These are phyloP conservation scores for Spathaspora hagerdaliae DNA, from an alignment of 805 yeast genomes.

Conservation along the genomic window DNA sequence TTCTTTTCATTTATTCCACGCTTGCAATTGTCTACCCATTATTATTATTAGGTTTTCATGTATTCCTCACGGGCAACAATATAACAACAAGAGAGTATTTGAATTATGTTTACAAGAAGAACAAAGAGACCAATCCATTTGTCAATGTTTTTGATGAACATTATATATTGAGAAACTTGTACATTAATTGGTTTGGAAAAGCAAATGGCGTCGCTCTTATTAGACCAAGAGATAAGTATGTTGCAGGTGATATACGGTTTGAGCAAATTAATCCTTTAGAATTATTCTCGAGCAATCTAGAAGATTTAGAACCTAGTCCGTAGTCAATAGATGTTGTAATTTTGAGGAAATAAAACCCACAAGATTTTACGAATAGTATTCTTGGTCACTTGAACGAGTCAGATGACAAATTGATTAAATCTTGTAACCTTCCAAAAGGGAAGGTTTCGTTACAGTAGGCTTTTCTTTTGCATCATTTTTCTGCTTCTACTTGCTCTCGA, in stretches of 20 bases:
- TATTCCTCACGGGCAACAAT: conserved; percentile 50
- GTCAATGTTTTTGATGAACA: conserved; percentile 27
- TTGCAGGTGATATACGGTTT: conserved; percentile 22
- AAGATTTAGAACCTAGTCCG: not conserved
- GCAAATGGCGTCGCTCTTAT: conserved; percentile 21
- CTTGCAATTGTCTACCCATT: conserved; percentile 53
- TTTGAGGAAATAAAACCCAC: too few species aligned
- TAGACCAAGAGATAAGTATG: conserved; percentile 13
- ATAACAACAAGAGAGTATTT: conserved; percentile 74
- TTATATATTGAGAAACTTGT: conserved; percentile 23
- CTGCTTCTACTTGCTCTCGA: too few species aligned
- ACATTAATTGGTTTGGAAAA: conserved; percentile 35
- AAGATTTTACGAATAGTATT: too few species aligned
- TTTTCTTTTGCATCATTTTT: too few species aligned
- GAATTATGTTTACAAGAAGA: conserved; percentile 37
- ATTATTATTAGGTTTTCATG: conserved; percentile 50
- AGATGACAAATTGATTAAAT: too few species aligned
- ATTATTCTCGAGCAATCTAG: not conserved
- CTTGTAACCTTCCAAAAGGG: too few species aligned
- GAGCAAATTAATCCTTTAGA: conserved; percentile 19
- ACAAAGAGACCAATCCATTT: conserved; percentile 12
- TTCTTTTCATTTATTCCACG: conserved; percentile 48
- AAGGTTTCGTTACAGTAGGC: too few species aligned
- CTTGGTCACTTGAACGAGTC: too few species aligned
- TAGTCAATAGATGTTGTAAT: too few species aligned